These are phyloP conservation scores for Leccinellum luteum DNA, from an alignment of 768 basidiomycete genomes.

Conservation along the genomic window DNA sequence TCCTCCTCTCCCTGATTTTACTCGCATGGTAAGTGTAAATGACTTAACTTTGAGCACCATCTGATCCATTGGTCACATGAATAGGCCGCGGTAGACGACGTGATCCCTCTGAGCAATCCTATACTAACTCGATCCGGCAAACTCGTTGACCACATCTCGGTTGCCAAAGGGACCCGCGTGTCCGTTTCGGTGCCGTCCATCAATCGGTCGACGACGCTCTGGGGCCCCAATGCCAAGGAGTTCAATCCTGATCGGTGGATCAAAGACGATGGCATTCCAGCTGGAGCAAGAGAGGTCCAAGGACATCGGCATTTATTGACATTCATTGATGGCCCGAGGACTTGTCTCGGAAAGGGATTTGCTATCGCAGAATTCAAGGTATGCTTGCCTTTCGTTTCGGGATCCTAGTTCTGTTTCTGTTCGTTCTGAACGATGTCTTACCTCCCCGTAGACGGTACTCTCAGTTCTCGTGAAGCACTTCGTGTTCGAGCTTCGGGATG, in stretches of 20 bases:
- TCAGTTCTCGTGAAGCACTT: slow-evolving; percentile 40
- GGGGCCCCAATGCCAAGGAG: slow-evolving; percentile 58
- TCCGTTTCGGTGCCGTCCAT: slow-evolving; percentile 42
- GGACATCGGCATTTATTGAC: slow-evolving; percentile 51
- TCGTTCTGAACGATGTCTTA: neutral
- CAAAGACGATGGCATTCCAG: slow-evolving; percentile 25
- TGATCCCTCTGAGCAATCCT: slow-evolving; percentile 55
- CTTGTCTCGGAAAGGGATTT: slow-evolving; percentile 27
- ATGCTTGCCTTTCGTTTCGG: neutral
- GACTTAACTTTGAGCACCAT: neutral
- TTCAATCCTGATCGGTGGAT: slow-evolving; percentile 71
- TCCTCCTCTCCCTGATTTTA: slow-evolving; percentile 33
- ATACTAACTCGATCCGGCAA: slow-evolving; percentile 43
- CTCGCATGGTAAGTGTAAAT: slow-evolving; percentile 10
- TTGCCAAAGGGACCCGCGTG: slow-evolving; percentile 49
- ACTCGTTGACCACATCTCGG: slow-evolving; percentile 36
- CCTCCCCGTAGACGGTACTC: slow-evolving; percentile 36
- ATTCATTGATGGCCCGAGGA: slow-evolving; percentile 51
- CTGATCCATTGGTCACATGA: slow-evolving; percentile 5
- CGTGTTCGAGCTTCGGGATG: slow-evolving; percentile 22
- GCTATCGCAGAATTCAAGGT: slow-evolving; percentile 28
- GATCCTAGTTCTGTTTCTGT: no score
- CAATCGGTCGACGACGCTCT: slow-evolving; percentile 52
- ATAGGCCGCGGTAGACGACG: slow-evolving; percentile 51
- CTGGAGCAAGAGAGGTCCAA: slow-evolving; percentile 41